Evolutionary conservation across 176 grass and related monocot species (phyloP), one percentile per base, ranked within the genome.

Genomic region (Eragrostis nindensis): DNA sequence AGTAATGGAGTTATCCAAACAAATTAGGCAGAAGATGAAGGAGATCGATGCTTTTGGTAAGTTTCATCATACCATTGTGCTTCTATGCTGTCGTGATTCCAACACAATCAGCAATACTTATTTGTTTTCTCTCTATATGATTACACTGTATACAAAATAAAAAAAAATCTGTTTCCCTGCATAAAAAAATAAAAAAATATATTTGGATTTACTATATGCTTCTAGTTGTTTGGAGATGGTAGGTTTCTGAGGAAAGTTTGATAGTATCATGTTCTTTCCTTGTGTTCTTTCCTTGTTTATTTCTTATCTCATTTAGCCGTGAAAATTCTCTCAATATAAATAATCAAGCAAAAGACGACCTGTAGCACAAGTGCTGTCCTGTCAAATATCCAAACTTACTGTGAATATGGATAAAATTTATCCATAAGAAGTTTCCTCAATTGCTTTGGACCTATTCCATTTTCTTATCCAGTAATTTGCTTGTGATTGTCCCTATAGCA

Each of bases 21-120:
- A 99, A 86, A 99, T 99, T 64, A 99, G 88, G 88, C 88, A 99
- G 84, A 99, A 99, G 74, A 85, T 95, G 82, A 87, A 93, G 75
- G 96, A 95, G 68, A 87, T 86, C n/a, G 84, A 90, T 66, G 45
- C 75, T 91, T 93, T 91, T 80, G 92, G 96, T 95, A 84, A 90
- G 84, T 84, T 55, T 52, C 29, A 54, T 84, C 2, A n/a, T 74
- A 38, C 11, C 39, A 15, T 75, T 68, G 10, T 81, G 1, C 19
- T 86, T 40, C 61, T 68, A 24, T 69, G 24, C 18, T 38, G 30
- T 75, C 52, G 30, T 73, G 50, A 18, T 69, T 19, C 11, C 47
- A 48, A 24, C 8, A 46, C 64, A 41, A 53, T 49, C 21, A 11
- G 17, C 18, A 41, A 19, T 66, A 66, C 4, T 66, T 69, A 0